phyloP scores from a whole-genome alignment of 768 basidiomycete genomes.

The Myochromella boudieri region DNA sequence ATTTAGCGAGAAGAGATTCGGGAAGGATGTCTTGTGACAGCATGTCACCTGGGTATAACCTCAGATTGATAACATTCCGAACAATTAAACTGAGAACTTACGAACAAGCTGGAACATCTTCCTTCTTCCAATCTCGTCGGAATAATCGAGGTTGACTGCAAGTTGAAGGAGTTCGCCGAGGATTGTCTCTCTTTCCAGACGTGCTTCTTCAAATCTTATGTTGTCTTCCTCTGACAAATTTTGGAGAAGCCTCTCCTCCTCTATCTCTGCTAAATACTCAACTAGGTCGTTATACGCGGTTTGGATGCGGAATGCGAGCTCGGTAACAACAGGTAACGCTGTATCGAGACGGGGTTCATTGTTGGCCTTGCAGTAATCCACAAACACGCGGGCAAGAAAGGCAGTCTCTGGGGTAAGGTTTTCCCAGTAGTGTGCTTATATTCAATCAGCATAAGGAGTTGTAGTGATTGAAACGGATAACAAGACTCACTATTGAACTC shows the following conservation, averaged over 20 bases:
- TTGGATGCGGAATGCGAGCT: conserved; percentile 75
- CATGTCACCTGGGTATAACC: conserved; percentile 66
- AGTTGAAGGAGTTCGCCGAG: conserved; percentile 81
- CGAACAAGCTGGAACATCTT: conserved; percentile 87
- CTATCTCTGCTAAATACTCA: conserved; percentile 21
- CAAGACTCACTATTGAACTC: conserved; percentile 62
- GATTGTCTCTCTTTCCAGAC: conserved; percentile 57
- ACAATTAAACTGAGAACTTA: conserved; percentile 45
- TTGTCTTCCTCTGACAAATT: conserved; percentile 33
- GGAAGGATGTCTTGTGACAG: conserved; percentile 71
- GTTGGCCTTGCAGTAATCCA: conserved; percentile 68
- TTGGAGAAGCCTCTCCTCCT: conserved; percentile 23
- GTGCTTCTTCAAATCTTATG: conserved; percentile 45
- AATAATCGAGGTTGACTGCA: conserved; percentile 81
- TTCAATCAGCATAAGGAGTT: conserved; percentile 3
- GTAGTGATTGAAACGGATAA: neutral
- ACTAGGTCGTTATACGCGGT: conserved; percentile 58
- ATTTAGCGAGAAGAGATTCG: conserved; percentile 63
- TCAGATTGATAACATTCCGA: neutral
- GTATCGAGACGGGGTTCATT: conserved; percentile 65
- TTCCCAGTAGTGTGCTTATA: conserved; percentile 70
- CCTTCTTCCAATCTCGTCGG: conserved; percentile 87
- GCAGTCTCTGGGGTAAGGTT: conserved; percentile 70
- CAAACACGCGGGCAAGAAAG: conserved; percentile 81
- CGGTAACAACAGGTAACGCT: conserved; percentile 81